These are phyloP conservation scores for Pythium rishiriense DNA, from an alignment of 352 stramenopile species.

Conservation along the genomic window DNA sequence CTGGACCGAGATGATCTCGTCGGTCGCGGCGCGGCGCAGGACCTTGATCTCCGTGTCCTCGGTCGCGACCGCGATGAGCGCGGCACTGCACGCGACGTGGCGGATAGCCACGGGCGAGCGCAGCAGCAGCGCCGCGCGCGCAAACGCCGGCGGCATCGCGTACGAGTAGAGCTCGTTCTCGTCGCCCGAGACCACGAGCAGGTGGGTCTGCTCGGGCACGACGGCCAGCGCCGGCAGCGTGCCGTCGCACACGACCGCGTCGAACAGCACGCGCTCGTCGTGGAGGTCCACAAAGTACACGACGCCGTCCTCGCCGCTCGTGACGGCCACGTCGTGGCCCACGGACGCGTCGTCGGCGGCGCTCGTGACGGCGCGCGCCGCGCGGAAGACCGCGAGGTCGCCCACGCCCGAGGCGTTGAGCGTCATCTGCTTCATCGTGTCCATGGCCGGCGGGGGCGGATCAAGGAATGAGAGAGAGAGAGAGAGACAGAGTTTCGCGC, in stretches of 20 bases:
- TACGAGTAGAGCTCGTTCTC: slow-evolving; percentile 75
- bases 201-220: slow-evolving; percentile 58
- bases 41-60: slow-evolving; percentile 76
- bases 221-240: slow-evolving; percentile 71
- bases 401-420: slow-evolving; percentile 73
- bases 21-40: slow-evolving; percentile 50
- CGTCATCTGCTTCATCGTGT: slow-evolving; percentile 78
- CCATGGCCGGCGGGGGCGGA: slow-evolving; percentile 36
- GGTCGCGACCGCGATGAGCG: slow-evolving; percentile 69
- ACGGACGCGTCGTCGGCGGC: slow-evolving; percentile 32
- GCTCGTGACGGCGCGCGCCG: slow-evolving; percentile 31
- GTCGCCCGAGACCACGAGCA: slow-evolving; percentile 71
- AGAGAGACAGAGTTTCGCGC: neutral
- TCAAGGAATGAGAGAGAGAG: neutral
- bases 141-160: slow-evolving; percentile 49
- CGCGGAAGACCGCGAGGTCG: slow-evolving; percentile 56
- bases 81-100: slow-evolving; percentile 59
- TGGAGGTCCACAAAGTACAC: slow-evolving; percentile 71
- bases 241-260: slow-evolving; percentile 57
- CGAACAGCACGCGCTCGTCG: slow-evolving; percentile 46
- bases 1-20: slow-evolving; percentile 62
- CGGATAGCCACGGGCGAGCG: slow-evolving; percentile 76
- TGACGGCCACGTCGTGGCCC: slow-evolving; percentile 64
- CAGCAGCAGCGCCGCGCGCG: slow-evolving; percentile 58
- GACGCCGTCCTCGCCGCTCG: slow-evolving; percentile 79